Percentiles rank a stretch among this genome's conserved stretches.
These are phyloP conservation scores for Fomitopsis pulvina DNA, from an alignment of 768 basidiomycete genomes.

Conservation along the genomic window DNA sequence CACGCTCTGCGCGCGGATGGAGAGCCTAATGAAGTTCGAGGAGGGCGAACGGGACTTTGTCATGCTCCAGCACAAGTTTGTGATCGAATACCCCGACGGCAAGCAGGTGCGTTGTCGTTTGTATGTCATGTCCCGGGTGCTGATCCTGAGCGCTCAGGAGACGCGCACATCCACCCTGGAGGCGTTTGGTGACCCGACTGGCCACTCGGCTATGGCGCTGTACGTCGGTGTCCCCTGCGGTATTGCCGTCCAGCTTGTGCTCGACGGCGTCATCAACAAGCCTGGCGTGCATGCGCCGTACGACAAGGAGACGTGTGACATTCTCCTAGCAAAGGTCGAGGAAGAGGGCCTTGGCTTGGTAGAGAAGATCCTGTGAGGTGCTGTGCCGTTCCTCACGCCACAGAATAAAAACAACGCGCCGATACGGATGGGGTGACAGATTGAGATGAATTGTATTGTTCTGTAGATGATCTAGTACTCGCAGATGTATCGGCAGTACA, in stretches of 20 bases:
- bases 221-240: conserved; percentile 93
- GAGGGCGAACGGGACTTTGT: conserved; percentile 90
- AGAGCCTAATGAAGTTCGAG: conserved; percentile 89
- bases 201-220: conserved; percentile 86
- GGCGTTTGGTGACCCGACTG: conserved; percentile 72
- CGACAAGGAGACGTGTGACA: conserved; percentile 76
- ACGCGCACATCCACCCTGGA: conserved; percentile 89
- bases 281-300: conserved; percentile 88
- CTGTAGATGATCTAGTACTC: background rate
- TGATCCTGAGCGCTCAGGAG: conserved; percentile 38
- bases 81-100: conserved; percentile 86
- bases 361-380: conserved; percentile 59
- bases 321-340: conserved; percentile 61
- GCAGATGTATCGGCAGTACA: background rate
- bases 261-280: conserved; percentile 75
- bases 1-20: conserved; percentile 86
- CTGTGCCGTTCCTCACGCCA: background rate
- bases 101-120: conserved; percentile 38
- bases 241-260: conserved; percentile 84
- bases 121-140: background rate
- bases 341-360: conserved; percentile 68
- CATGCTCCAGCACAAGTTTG: conserved; percentile 97
- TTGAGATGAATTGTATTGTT: background rate
- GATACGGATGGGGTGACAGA: background rate
- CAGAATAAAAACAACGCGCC: background rate